Base-by-base conservation (phyloP, 345 rosid species). In the Euphorbia lathyris region DNA sequence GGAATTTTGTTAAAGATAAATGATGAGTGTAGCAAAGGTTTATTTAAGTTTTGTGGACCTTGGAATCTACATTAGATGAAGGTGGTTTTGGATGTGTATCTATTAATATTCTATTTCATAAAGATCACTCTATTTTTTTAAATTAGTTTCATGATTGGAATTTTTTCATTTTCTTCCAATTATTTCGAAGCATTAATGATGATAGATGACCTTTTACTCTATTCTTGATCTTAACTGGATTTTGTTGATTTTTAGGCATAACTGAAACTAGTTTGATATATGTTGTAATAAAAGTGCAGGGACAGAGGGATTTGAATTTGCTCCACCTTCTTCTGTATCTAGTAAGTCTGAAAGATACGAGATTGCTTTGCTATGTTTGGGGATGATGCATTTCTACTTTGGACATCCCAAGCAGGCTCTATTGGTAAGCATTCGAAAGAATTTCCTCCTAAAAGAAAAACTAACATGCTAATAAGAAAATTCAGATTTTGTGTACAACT, bases 381-480 rank as follows among this genome's bases (percentile, higher is more conserved):
- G 98, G 76, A 87, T 92, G 97, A 79, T 90, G 93, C 98, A 95
- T 80, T 90, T 87, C 76, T 95, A 88, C 84, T 89, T 90, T 78
- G 99, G 99, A 62, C 98, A 95, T 86, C 99, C 99, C 42, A 87
- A 85, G 79, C 88, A 85, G 80, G 99, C 97, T 66, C 76, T 95
- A 77, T 87, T 90, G 96, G 99, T 95, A 72, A 80, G 84, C 71
- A 68, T 30, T 9, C 30, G 53, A 30, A 64, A 32, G n/a, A 10
- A 48, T 17, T 29, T 22, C 34, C 16, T 22, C 13, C 4, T 9
- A 5, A 51, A 19, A 68, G 20, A 38, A 42, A 26, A 9, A 51
- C 22, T 60, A 17, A 20, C 36, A 0, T 55, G 58, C 26, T 23
- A 55, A 22, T 55, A 23, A 55, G 27, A 23, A 51, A 55, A 55